These are phyloP conservation scores for Exophiala alcalophila DNA, from an alignment of 2,329 filamentous ascomycete genomes.

Conservation along the genomic window DNA sequence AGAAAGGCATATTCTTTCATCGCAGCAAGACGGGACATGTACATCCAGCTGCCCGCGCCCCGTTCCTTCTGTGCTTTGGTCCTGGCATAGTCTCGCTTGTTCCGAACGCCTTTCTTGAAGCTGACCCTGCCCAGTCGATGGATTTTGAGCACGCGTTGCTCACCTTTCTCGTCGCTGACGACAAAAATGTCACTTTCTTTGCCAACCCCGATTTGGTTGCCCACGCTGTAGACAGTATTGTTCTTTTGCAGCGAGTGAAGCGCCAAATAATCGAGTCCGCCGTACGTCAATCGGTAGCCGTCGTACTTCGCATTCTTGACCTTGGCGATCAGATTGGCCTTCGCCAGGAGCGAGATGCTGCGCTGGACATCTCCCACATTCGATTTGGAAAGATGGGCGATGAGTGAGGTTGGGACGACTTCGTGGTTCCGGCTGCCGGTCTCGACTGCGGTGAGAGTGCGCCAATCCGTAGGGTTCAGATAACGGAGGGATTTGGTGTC, in stretches of 20 bases:
- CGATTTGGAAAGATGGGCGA: conserved; percentile 76
- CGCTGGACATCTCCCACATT: conserved; percentile 71
- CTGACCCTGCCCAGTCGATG: conserved; percentile 93
- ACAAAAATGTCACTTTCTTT: conserved; percentile 98
- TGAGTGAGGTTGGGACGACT: conserved; percentile 85
- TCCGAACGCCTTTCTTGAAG: conserved; percentile 84
- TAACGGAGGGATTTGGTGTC: conserved; percentile 93
- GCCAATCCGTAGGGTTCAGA: conserved; percentile 89
- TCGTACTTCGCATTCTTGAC: conserved; percentile 97
- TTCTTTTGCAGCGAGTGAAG: conserved; percentile 82
- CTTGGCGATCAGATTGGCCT: conserved; percentile 83
- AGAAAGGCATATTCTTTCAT: conserved; percentile 95
- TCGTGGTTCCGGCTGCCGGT: conserved; percentile 95
- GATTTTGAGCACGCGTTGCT: conserved; percentile 86
- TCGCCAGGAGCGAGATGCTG: conserved; percentile 86
- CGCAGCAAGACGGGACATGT: conserved; percentile 87
- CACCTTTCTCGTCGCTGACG: conserved; percentile 74
- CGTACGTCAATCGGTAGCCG: conserved; percentile 93
- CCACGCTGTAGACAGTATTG: conserved; percentile 82
- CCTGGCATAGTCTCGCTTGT: conserved; percentile 90
- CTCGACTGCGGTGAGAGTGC: conserved; percentile 88
- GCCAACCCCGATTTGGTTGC: conserved; percentile 89
- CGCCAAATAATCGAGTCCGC: conserved; percentile 95
- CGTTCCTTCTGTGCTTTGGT: conserved; percentile 46
- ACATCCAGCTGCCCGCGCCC: conserved; percentile 89